Conservation (phyloP, 257 asterid genomes). For the Nicotiana obtusifolia region DNA sequence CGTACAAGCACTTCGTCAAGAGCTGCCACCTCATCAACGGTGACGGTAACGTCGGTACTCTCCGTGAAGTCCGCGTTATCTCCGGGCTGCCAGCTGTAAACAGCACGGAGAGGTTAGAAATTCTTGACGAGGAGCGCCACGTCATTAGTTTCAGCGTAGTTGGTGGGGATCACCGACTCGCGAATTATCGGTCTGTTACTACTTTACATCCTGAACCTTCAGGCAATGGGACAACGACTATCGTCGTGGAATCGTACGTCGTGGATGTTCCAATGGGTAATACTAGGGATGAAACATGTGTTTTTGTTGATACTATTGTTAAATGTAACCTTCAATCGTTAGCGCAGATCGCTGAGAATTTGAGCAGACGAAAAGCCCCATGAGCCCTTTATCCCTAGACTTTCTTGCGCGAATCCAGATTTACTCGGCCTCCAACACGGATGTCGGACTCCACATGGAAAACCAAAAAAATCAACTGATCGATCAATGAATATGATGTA, state of each 20-base stretch:
- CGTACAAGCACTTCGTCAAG: slow-evolving; percentile 15
- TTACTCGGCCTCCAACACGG: too few species aligned
- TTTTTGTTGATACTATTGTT: slow-evolving; percentile 16
- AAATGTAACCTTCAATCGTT: slow-evolving; percentile 17
- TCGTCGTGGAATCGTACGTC: slow-evolving; percentile 11
- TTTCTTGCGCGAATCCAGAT: too few species aligned
- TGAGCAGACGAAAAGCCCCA: not conserved
- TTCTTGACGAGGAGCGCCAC: slow-evolving; percentile 11
- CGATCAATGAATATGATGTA: not conserved
- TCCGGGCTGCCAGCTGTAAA: slow-evolving; percentile 15
- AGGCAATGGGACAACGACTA: not conserved
- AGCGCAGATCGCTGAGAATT: slow-evolving; percentile 4
- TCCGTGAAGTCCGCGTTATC: slow-evolving; percentile 11
- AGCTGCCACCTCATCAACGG: slow-evolving; percentile 12
- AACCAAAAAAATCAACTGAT: too few species aligned
- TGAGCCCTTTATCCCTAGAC: not conserved
- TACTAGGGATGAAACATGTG: not conserved
- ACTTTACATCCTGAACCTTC: slow-evolving; percentile 1
- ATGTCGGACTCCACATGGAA: too few species aligned
- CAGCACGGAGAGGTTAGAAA: slow-evolving; percentile 16
- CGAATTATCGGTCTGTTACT: slow-evolving; percentile 3
- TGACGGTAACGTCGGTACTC: slow-evolving; percentile 10
- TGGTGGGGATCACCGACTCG: slow-evolving; percentile 18
- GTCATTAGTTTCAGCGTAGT: slow-evolving; percentile 18
- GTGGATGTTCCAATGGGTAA: slow-evolving; percentile 14